These are phyloP conservation scores for Amanita polypyramis DNA, from an alignment of 768 basidiomycete genomes.

Conservation along the genomic window DNA sequence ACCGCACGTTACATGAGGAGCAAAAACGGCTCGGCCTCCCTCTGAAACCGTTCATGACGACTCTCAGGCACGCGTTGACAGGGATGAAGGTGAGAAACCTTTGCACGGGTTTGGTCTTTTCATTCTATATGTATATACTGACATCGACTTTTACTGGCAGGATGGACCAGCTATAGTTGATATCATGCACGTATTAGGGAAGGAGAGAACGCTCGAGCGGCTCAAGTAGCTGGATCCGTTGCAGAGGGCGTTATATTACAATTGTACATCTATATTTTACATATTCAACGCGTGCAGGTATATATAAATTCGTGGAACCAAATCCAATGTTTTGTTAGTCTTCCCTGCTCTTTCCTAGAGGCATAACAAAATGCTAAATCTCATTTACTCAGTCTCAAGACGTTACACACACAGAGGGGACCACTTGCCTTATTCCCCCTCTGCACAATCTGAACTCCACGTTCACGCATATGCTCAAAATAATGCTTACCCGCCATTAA, in stretches of 20 bases:
- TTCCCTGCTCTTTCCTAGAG: neutral
- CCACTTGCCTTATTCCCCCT: neutral
- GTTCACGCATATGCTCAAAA: neutral
- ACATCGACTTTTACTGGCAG: slow-evolving; percentile 16
- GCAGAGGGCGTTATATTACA: neutral
- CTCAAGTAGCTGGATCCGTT: slow-evolving; percentile 13
- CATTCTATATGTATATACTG: neutral
- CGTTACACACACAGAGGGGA: neutral
- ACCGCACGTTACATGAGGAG: slow-evolving; percentile 31
- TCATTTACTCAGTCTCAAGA: neutral
- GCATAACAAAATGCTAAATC: neutral
- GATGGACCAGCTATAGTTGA: slow-evolving; percentile 40
- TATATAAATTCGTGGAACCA: too few species aligned
- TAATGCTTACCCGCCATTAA: slow-evolving; percentile 22
- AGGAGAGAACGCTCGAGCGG: slow-evolving; percentile 28
- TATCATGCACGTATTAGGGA: slow-evolving; percentile 32
- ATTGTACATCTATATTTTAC: neutral
- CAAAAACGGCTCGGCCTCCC: slow-evolving; percentile 27
- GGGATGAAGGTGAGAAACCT: slow-evolving; percentile 64
- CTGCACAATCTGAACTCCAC: neutral
- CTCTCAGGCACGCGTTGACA: slow-evolving; percentile 68
- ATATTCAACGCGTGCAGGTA: neutral
- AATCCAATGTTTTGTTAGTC: too few species aligned
- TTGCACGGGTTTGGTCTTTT: neutral
- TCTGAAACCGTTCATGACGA: slow-evolving; percentile 54